Conservation (phyloP, 768 basidiomycete species). For the Pleurotus djamor region DNA sequence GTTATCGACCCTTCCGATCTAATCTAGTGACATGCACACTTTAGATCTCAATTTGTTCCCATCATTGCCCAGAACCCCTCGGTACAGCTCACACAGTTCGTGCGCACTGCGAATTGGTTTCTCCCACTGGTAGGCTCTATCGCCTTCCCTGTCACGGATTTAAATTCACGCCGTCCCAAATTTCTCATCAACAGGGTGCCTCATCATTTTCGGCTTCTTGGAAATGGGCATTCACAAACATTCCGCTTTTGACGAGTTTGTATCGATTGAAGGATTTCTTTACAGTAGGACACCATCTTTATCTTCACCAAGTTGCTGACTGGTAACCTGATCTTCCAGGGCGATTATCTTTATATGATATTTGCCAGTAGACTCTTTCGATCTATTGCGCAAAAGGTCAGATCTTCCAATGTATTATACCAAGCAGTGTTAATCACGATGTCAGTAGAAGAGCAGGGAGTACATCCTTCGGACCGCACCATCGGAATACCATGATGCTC, state of each 20-base stretch:
- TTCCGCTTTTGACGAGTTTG: slow-evolving; percentile 32
- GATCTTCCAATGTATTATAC: background rate
- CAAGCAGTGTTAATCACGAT: background rate
- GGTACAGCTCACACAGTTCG: slow-evolving; percentile 45
- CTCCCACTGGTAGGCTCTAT: slow-evolving; percentile 35
- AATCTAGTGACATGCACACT: too few species aligned
- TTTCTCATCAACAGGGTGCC: background rate
- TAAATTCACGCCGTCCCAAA: background rate
- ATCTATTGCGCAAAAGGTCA: background rate
- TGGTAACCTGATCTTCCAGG: background rate
- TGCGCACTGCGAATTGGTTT: slow-evolving; percentile 48
- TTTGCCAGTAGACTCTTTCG: background rate
- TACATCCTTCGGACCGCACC: slow-evolving; percentile 43
- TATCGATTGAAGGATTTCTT: slow-evolving; percentile 21
- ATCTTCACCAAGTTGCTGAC: slow-evolving; percentile 13
- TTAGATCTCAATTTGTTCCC: slow-evolving; percentile 40
- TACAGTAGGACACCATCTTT: slow-evolving; percentile 14
- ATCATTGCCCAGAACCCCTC: slow-evolving; percentile 36
- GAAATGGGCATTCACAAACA: slow-evolving; percentile 39
- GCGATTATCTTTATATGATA: slow-evolving; percentile 5
- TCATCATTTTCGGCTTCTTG: slow-evolving; percentile 7
- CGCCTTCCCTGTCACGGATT: background rate
- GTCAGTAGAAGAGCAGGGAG: slow-evolving; percentile 13
- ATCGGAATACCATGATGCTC: slow-evolving; percentile 34
- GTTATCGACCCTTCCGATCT: background rate